Conservation (phyloP, 805 yeast species). For the Kregervanrija delftensis region DNA sequence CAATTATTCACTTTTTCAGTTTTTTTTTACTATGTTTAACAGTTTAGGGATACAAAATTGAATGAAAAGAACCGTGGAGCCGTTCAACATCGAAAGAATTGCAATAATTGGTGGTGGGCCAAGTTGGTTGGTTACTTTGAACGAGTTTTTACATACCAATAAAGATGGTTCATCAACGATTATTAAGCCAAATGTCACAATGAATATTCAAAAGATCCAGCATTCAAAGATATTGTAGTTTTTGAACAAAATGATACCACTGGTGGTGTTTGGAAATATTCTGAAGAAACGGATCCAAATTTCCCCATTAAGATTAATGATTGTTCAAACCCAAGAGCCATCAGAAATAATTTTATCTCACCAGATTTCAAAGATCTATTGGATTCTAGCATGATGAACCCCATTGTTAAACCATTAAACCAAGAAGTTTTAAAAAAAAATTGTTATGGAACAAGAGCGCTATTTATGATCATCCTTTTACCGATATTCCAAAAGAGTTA, state of each 20-base stretch:
- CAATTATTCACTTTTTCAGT: too few species aligned
- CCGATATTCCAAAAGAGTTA: slow-evolving; percentile 33
- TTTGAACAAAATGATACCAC: slow-evolving; percentile 32
- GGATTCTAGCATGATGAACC: neutral
- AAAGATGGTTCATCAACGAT: slow-evolving; percentile 22
- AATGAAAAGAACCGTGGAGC: too few species aligned
- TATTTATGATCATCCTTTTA: slow-evolving; percentile 30
- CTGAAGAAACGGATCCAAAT: slow-evolving; percentile 15
- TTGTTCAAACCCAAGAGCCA: slow-evolving; percentile 9
- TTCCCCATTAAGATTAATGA: slow-evolving; percentile 12
- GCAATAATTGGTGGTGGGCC: slow-evolving; percentile 31
- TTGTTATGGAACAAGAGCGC: slow-evolving; percentile 13
- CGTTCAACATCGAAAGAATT: too few species aligned
- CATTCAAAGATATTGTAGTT: slow-evolving; percentile 30
- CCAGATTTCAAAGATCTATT: slow-evolving; percentile 6
- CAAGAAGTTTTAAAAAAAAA: neutral
- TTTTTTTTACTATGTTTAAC: too few species aligned
- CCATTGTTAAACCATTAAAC: neutral
- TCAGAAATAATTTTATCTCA: slow-evolving; percentile 8
- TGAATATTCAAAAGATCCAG: slow-evolving; percentile 16
- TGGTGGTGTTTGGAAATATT: slow-evolving; percentile 36
- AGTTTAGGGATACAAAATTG: too few species aligned
- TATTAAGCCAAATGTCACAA: too few species aligned
- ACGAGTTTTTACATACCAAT: slow-evolving; percentile 25
- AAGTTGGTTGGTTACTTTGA: slow-evolving; percentile 30